Conservation (phyloP, 208 protist genomes). For the Leptomonas seymouri region DNA sequence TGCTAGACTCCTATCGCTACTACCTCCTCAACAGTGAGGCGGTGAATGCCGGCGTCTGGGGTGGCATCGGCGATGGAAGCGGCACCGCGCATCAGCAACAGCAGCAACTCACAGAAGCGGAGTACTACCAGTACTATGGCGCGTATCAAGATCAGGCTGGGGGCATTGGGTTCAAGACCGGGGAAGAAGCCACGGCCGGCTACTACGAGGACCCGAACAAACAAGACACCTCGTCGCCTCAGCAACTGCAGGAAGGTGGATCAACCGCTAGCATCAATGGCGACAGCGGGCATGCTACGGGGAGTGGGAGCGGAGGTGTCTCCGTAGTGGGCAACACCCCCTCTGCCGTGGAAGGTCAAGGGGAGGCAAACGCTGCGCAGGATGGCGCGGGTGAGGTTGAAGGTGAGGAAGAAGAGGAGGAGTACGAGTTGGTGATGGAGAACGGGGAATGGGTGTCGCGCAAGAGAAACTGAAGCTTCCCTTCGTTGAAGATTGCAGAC, state of each 20-base stretch:
- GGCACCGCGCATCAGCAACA: conserved; percentile 34
- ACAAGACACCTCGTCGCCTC: background rate
- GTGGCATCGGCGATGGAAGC: conserved; percentile 7
- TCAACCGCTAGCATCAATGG: background rate
- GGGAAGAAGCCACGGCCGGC: background rate
- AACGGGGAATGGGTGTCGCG: conserved; percentile 51
- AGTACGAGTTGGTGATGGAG: conserved; percentile 78
- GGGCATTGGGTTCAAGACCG: conserved; percentile 20
- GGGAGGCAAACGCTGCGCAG: background rate
- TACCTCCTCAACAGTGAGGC: conserved; percentile 50
- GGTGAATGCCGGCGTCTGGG: conserved; percentile 20
- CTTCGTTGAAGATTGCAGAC: background rate
- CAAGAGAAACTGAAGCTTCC: conserved; percentile 11
- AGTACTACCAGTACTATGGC: conserved; percentile 44
- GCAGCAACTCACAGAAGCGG: conserved; percentile 42
- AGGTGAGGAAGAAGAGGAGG: conserved; percentile 59
- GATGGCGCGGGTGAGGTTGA: conserved; percentile 19
- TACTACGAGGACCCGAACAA: too few species aligned
- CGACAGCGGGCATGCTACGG: background rate
- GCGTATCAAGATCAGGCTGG: conserved; percentile 24
- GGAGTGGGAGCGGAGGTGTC: background rate
- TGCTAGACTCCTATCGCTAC: conserved; percentile 70
- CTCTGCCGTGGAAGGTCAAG: background rate
- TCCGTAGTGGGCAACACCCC: background rate
- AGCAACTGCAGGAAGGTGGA: conserved; percentile 7